phyloP scores from a whole-genome alignment of 1,284 basidiomycete species.

The Vanrija pseudolonga region DNA sequence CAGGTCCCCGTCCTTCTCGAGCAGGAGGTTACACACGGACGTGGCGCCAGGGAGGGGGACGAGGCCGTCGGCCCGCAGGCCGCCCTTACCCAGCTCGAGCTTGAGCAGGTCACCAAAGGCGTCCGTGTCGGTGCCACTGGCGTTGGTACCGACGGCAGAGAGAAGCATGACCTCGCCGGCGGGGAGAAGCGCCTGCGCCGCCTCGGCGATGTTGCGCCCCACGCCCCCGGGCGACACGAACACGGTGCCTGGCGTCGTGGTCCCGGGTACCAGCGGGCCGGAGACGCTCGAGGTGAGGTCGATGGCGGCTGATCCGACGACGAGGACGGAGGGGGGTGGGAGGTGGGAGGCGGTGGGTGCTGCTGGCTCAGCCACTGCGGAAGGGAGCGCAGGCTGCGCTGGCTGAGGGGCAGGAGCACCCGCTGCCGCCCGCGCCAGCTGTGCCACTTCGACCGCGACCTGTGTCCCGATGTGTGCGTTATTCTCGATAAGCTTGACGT shows the following conservation, averaged over 20 bases:
- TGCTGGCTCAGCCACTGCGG: not conserved
- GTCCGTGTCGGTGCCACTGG: slow-evolving; percentile 55
- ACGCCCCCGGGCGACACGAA: slow-evolving; percentile 81
- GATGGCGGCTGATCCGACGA: slow-evolving; percentile 79
- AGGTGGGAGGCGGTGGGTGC: slow-evolving; percentile 10
- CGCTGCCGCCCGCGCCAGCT: slow-evolving; percentile 44
- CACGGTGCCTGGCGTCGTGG: slow-evolving; percentile 78
- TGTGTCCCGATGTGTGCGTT: slow-evolving; percentile 80
- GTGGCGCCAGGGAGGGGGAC: slow-evolving; percentile 53
- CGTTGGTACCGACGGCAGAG: slow-evolving; percentile 42
- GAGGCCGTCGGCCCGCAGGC: slow-evolving; percentile 81
- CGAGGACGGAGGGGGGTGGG: slow-evolving; percentile 52
- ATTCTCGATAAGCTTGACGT: slow-evolving; percentile 86
- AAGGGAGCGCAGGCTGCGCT: not conserved
- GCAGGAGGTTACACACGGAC: slow-evolving; percentile 78
- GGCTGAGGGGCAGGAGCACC: not conserved
- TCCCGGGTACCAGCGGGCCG: slow-evolving; percentile 49
- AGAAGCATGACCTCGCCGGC: slow-evolving; percentile 47
- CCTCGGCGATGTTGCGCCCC: slow-evolving; percentile 88
- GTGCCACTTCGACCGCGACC: slow-evolving; percentile 75
- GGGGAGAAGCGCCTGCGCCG: slow-evolving; percentile 53
- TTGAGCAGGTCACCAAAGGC: slow-evolving; percentile 63
- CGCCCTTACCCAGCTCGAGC: slow-evolving; percentile 58
- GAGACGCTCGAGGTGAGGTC: slow-evolving; percentile 66
- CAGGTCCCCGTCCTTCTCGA: slow-evolving; percentile 69